These are phyloP conservation scores for Pseudogymnoascus sp. DNA, from an alignment of 2,329 filamentous ascomycete genomes.

Conservation along the genomic window DNA sequence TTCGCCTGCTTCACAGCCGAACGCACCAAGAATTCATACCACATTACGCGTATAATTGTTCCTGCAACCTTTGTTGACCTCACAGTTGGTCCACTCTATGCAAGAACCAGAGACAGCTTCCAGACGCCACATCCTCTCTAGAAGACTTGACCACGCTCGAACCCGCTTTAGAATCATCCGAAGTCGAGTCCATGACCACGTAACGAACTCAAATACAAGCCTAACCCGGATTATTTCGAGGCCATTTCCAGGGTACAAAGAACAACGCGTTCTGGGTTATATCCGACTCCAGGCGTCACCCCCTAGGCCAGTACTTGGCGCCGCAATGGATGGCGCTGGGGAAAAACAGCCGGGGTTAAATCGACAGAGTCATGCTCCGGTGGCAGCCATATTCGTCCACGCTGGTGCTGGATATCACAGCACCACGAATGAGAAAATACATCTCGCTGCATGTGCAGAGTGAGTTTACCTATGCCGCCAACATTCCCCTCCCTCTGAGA, in stretches of 20 bases:
- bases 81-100: neutral
- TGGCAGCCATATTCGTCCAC: slow-evolving; percentile 85
- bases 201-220: neutral
- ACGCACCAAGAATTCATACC: neutral
- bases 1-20: neutral
- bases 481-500: neutral
- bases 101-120: neutral
- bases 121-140: neutral
- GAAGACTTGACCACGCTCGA: neutral
- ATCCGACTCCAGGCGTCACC: neutral
- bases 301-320: neutral
- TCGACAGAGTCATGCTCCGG: slow-evolving; percentile 17
- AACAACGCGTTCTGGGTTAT: neutral
- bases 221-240: neutral
- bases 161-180: neutral
- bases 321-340: slow-evolving; percentile 24
- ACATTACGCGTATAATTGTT: neutral
- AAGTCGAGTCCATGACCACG: neutral
- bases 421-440: slow-evolving; percentile 71
- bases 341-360: slow-evolving; percentile 18
- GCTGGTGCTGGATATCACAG: slow-evolving; percentile 94
- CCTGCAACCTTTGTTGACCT: neutral
- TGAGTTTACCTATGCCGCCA: slow-evolving; percentile 42
- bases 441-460: slow-evolving; percentile 83
- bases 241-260: neutral